phyloP scores from a whole-genome alignment of 2,329 filamentous ascomycete species.

The Proliferodiscus dingleyae region DNA sequence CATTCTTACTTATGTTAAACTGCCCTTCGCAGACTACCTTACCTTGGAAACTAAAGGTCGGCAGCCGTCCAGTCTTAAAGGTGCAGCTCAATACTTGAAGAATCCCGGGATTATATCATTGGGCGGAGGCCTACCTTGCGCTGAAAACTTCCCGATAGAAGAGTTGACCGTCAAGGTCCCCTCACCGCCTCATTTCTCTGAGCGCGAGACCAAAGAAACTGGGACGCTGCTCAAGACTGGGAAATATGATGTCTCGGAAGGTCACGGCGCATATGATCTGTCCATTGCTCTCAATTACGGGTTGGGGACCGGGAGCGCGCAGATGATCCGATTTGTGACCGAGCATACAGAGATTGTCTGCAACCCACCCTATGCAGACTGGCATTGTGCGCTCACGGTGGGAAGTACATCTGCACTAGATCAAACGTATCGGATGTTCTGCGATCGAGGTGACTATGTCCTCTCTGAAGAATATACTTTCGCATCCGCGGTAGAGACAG shows the following conservation, averaged over 20 bases:
- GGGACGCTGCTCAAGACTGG: slow-evolving; percentile 62
- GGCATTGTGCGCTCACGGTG: slow-evolving; percentile 76
- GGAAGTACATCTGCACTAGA: slow-evolving; percentile 86
- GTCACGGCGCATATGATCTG: slow-evolving; percentile 60
- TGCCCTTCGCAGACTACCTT: slow-evolving; percentile 41
- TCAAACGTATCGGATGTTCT: slow-evolving; percentile 77
- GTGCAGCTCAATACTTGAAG: slow-evolving; percentile 72
- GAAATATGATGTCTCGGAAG: slow-evolving; percentile 75
- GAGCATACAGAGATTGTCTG: slow-evolving; percentile 94
- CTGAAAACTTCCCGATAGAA: slow-evolving; percentile 90
- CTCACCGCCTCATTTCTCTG: slow-evolving; percentile 62
- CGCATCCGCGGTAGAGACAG: slow-evolving; percentile 63
- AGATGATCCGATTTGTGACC: slow-evolving; percentile 83
- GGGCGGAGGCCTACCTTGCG: slow-evolving; percentile 83
- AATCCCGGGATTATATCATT: slow-evolving; percentile 83
- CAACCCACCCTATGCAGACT: slow-evolving; percentile 83
- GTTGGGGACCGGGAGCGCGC: slow-evolving; percentile 78
- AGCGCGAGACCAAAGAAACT: slow-evolving; percentile 56
- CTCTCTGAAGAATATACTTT: slow-evolving; percentile 92
- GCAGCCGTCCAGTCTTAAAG: slow-evolving; percentile 71
- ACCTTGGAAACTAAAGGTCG: slow-evolving; percentile 57
- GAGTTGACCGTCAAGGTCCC: slow-evolving; percentile 72
- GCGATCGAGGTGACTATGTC: slow-evolving; percentile 68
- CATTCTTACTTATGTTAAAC: slow-evolving; percentile 12
- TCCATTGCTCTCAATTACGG: slow-evolving; percentile 90